Base-by-base conservation (phyloP, 2,329 filamentous ascomycete species). In the Ophioceras dolichostomum region DNA sequence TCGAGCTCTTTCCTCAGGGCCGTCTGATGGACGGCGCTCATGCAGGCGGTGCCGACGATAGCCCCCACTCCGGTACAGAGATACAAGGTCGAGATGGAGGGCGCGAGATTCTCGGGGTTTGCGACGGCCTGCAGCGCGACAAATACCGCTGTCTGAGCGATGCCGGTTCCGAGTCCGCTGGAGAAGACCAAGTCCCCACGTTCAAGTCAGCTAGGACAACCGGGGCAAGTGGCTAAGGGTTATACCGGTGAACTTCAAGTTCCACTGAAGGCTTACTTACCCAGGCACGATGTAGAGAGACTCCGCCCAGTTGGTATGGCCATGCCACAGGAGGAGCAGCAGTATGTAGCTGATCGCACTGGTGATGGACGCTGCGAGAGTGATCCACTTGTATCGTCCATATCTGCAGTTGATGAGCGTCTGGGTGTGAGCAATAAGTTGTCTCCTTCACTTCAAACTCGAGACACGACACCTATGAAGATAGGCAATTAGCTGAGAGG, bases 231-330 rank as follows among this genome's bases (percentile, higher is more conserved):
- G n/a, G n/a, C n/a, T n/a, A n/a, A n/a, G n/a, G n/a, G n/a, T n/a
- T n/a, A n/a, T n/a, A n/a, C n/a, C n/a, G n/a, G n/a, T n/a, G n/a
- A n/a, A n/a, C n/a, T n/a, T 27, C 13, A 2, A 21, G 27, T 12
- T 14, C 16, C 3, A 12, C 16, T 10, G 14, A 21, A 16, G 18
- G 8, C 1, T 3, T 7, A 46, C 55, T 40, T 36, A 61, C 59
- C 56, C 57, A 0, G 75, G 74, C 5, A 76, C 55, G 18, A 80
- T 76, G 40, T 76, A 74, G 0, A 80, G 48, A 0, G 71, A 72
- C 43, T 77, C 71, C 41, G 56, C 56, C 45, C 65, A 62, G 7
- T 63, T 65, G 0, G 73, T 79, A 22, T 73, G 43, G 0, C 75
- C 77, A 10, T 70, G 62, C 79, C 78, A 83, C 17, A 66, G 58